Base-by-base conservation (phyloP, 257 asterid species). In the Scutellaria galericulata region DNA sequence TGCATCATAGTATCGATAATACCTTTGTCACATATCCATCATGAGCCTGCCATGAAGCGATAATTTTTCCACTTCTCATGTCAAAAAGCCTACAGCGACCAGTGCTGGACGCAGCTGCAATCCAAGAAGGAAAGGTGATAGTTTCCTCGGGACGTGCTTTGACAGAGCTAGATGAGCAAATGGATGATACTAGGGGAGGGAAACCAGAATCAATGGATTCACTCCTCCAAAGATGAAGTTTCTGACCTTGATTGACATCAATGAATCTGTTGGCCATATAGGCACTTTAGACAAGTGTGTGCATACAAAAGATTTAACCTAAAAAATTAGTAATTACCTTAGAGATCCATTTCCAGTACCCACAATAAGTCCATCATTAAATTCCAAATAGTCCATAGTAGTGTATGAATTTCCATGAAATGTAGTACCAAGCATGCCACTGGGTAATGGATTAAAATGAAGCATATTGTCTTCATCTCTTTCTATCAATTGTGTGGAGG, bases 21-120 rank as follows among this genome's bases (percentile, higher is more conserved):
- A 95, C 99, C 98, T 95, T 87, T 64, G 98, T 95, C 81, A 95
- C 89, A 75, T 86, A 95, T 78, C 98, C 98, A 83, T 95, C 98
- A 83, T 95, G 98, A 76, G 96, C 99, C 83, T 91, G 96, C 99
- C 99, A 92, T 48, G 96, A 84, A 22, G 95, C 76, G 77, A 90
- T 88, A 60, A 88, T 81, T 71, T 83, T 84, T 72, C 98, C 99
- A 80, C 95, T 86, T 79, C 96, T 88, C 80, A 90, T 76, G 87
- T 95, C 99, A 81, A 88, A 86, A 64, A 92, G 87, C 80, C 83
- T 83, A 83, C 97, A 95, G 78, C 79, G 62, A 65, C 99, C 99
- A 66, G 96, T 87, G 82, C 97, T 92, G 75, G 80, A 84, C 39
- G 96, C 95, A 62, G 94, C 90, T 58, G 98, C 99, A 83, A 95